Percentiles rank a stretch among this genome's conserved stretches.
phyloP scores from a whole-genome alignment of 2,329 filamentous ascomycete species.

The Truncatella angustata region DNA sequence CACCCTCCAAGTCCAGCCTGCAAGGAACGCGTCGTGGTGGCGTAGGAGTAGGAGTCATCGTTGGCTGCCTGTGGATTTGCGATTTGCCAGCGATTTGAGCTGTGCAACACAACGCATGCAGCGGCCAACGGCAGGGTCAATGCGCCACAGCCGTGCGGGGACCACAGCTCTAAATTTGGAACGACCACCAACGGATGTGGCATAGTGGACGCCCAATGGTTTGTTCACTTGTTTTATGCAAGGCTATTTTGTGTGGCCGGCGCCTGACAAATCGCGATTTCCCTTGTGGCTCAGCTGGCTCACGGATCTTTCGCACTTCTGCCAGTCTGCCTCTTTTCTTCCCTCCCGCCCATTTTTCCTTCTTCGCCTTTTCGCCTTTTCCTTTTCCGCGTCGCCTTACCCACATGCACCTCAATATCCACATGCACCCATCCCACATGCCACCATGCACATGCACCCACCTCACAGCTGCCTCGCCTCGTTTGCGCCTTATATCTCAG shows the following conservation, averaged over 20 bases:
- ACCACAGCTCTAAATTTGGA: conserved; percentile 2
- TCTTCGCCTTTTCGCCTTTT: not conserved
- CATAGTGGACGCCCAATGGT: not conserved
- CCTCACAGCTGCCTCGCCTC: not conserved
- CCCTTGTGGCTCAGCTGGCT: not conserved
- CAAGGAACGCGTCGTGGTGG: no score
- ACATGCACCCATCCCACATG: not conserved
- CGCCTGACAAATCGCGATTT: not conserved
- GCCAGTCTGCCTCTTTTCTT: not conserved
- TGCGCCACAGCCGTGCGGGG: not conserved
- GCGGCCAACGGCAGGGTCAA: no score
- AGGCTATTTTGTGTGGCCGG: no score
- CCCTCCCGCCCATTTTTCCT: not conserved
- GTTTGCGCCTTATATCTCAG: conserved; percentile 4
- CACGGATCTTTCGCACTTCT: not conserved
- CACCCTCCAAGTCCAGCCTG: no score
- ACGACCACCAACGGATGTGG: no score
- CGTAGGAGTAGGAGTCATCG: no score
- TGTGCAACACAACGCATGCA: no score
- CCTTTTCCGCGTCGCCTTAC: not conserved
- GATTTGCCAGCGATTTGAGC: no score
- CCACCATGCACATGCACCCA: not conserved
- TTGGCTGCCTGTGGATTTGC: no score
- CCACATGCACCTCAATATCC: not conserved
- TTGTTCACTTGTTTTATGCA: not conserved